Evolutionary conservation across 257 asterid species (phyloP), one percentile per base, ranked within the genome.

Genomic region (Nicotiana benthamiana): DNA sequence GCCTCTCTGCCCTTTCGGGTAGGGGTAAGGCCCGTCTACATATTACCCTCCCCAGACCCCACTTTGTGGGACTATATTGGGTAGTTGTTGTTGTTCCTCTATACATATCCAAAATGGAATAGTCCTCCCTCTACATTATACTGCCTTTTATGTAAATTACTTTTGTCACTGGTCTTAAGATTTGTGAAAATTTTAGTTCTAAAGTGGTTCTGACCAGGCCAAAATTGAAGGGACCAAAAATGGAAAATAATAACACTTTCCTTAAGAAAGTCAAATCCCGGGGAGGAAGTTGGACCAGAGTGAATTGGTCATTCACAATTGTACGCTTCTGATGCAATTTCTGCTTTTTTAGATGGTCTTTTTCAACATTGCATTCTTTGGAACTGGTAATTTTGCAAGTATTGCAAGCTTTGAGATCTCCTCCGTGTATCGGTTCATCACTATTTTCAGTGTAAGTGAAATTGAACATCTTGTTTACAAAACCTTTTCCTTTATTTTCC

Each of bases 361-460:
- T 86, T 94, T 95, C 90, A 95, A 95, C 85, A 89, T 93, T 84
- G 98, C 98, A 32, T 95, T 95, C 93, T 95, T 95, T 53, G 99
- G 99, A 84, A 95, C 99, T 56, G 99, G 98, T 40, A 95, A 95
- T 87, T 95, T 95, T 81, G 99, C 98, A 60, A 92, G 99, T 81
- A 93, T 93, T 53, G 99, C 98, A 15, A 95, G 98, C 85, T 95
- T 95, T 80, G 99, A 93, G 93, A 93, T 95, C 84, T 95, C 99
- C 5, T 95, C 98, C 28, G 98, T 93, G 74, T 95, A 95, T 83
- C 90, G 99, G 46, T 95, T 95, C 94, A 91, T 95, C 89, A 95
- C 99, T 74, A 82, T 95, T 86, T 95, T 95, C 91, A 95, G 91
- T 22, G 99, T 95, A 84, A 95, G 99, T 88, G 80, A 11, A 32